A percentile compares a stretch with the other conserved stretches of the same genome.
Evolutionary conservation across 1,284 basidiomycete species (phyloP).

Genomic region (Athelia sp.): DNA sequence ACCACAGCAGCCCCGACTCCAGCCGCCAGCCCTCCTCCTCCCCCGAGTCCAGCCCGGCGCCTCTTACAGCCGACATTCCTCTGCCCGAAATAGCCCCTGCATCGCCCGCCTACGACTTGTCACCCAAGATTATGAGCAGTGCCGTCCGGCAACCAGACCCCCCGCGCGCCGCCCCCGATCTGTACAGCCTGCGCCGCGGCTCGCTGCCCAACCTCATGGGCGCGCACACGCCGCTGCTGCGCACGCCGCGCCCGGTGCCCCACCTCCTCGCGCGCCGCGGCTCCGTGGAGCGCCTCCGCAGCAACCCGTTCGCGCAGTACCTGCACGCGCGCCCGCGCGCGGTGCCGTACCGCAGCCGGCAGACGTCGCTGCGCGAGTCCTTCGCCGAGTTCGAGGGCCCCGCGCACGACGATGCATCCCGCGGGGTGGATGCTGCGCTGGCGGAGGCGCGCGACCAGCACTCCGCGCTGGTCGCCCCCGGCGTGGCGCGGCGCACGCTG

Average conservation of each 20-base stretch:
- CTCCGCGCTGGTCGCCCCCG: background rate
- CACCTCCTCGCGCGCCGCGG: conserved; percentile 44
- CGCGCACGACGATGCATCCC: too few relatives aligned
- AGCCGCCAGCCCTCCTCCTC: conserved; percentile 15
- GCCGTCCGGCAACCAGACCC: background rate
- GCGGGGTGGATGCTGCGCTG: too few relatives aligned
- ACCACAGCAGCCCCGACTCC: conserved; percentile 2
- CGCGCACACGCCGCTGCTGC: background rate
- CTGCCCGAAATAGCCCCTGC: too few relatives aligned
- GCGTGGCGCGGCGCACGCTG: background rate
- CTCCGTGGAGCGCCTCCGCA: conserved; percentile 59
- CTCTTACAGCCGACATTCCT: background rate
- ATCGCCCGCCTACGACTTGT: background rate
- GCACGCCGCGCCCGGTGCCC: conserved; percentile 10
- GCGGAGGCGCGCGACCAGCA: background rate
- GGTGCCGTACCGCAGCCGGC: conserved; percentile 30
- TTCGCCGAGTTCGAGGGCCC: background rate
- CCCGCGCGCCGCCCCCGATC: background rate
- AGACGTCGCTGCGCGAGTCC: background rate
- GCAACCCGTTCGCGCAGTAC: conserved; percentile 53
- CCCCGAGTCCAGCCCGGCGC: conserved; percentile 22
- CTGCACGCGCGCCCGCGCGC: conserved; percentile 44
- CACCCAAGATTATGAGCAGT: too few relatives aligned
- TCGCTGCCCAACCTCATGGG: conserved; percentile 37
- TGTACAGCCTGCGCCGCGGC: conserved; percentile 29